phyloP scores from a whole-genome alignment of 139 green algal genomes.

The Chlorella sp. region DNA sequence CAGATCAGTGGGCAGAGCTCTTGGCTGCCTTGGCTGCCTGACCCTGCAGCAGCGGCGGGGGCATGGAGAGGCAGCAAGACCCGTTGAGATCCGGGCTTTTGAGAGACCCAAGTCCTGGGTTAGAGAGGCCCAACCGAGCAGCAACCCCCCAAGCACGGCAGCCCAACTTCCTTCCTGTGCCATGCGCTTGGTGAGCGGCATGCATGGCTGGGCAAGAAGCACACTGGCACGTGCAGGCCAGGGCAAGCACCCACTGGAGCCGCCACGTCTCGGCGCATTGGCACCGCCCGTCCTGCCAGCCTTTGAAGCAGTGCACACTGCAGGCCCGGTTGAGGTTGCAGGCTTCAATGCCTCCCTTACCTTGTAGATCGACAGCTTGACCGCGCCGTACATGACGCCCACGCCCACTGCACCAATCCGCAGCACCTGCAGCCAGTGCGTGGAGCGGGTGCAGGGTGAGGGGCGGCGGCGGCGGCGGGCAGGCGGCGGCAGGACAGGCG shows the following conservation, averaged over 20 bases:
- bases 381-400: slow-evolving; percentile 59
- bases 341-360: slow-evolving; percentile 15
- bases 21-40: slow-evolving; percentile 49
- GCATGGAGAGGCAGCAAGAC: background rate
- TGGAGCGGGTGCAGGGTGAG: background rate
- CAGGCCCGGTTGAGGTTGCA: too few species aligned
- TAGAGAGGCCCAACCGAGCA: background rate
- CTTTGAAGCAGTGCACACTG: too few species aligned
- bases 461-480: background rate
- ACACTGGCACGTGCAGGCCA: too few species aligned
- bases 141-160: too few species aligned
- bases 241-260: too few species aligned
- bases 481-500: background rate
- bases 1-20: slow-evolving; percentile 26
- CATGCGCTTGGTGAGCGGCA: background rate
- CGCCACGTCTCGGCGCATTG: too few species aligned
- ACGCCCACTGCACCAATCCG: slow-evolving; percentile 48
- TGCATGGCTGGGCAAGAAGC: background rate
- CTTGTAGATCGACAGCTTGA: slow-evolving; percentile 57
- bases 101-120: background rate
- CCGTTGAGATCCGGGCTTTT: background rate
- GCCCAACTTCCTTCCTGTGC: too few species aligned
- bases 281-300: too few species aligned
- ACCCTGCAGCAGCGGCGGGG: slow-evolving; percentile 12
- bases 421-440: slow-evolving; percentile 45